Conservation (phyloP, 2,329 filamentous ascomycete genomes). For the Sporothrix brunneoviolacea region DNA sequence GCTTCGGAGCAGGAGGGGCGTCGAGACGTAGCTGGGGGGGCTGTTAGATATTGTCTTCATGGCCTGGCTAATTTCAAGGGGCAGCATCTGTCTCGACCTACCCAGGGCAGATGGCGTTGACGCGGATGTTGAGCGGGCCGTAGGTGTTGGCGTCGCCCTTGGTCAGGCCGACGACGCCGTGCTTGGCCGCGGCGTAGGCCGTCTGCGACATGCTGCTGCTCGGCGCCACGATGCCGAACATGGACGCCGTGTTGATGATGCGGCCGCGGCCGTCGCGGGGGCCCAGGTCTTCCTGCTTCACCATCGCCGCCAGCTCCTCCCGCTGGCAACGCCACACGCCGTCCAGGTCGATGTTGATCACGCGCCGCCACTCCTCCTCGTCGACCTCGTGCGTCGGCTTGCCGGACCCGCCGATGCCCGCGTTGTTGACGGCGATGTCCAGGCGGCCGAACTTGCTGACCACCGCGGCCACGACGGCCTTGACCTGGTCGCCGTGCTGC, state of each 20-base stretch:
- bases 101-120: conserved; percentile 55
- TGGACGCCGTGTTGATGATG: conserved; percentile 49
- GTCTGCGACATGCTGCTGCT: conserved; percentile 31
- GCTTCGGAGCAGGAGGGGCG: conserved; percentile 13
- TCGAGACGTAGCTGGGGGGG: too few species aligned
- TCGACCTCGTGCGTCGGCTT: conserved; percentile 38
- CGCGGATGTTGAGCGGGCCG: conserved; percentile 43
- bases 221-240: conserved; percentile 42
- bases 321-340: conserved; percentile 52
- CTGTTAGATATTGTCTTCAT: too few species aligned
- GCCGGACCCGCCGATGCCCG: conserved; percentile 40
- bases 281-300: conserved; percentile 38
- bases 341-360: conserved; percentile 47
- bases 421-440: conserved; percentile 50
- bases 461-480: conserved; percentile 34
- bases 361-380: conserved; percentile 41
- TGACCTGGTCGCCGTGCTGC: conserved; percentile 34
- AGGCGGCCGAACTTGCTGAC: conserved; percentile 44
- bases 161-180: conserved; percentile 48
- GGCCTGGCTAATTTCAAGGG: too few species aligned
- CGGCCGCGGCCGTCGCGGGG: conserved; percentile 37
- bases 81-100: conserved; percentile 18
- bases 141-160: conserved; percentile 48
- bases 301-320: conserved; percentile 45
- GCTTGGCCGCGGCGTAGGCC: conserved; percentile 46